Conservation (phyloP, 2,329 filamentous ascomycete species). For the Lachnellula hyalina region DNA sequence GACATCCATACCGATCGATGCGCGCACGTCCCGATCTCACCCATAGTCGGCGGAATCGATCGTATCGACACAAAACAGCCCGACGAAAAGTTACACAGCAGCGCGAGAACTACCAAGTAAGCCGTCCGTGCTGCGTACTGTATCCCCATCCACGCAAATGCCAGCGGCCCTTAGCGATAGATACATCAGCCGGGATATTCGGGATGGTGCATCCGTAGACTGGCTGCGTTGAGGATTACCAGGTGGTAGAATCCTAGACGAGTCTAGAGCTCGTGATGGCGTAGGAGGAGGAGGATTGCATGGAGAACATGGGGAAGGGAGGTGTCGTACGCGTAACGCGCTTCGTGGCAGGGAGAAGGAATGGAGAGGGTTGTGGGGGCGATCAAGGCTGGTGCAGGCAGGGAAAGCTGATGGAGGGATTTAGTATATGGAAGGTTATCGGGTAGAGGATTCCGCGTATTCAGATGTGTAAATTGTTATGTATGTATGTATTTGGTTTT, state of each 20-base stretch:
- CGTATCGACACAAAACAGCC: constrained; percentile 15
- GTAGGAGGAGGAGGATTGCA: constrained; percentile 4
- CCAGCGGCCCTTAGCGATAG: constrained; percentile 10
- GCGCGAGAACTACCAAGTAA: constrained; percentile 8
- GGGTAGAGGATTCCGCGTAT: constrained; percentile 55
- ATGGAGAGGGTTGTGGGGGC: constrained; percentile 32
- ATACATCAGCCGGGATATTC: constrained; percentile 13
- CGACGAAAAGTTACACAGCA: constrained; percentile 19
- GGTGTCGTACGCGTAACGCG: constrained; percentile 38
- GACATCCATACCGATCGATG: background rate
- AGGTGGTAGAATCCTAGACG: constrained; percentile 20
- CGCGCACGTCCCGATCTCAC: background rate
- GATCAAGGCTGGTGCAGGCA: constrained; percentile 49
- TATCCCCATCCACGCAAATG: constrained; percentile 11
- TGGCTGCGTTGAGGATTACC: constrained; percentile 17
- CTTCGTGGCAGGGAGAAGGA: too few species aligned
- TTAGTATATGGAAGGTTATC: constrained; percentile 34
- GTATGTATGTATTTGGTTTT: too few species aligned
- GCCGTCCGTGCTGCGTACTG: constrained; percentile 6
- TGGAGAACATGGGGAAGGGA: constrained; percentile 13
- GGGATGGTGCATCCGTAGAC: constrained; percentile 19
- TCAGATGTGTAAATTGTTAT: too few species aligned
- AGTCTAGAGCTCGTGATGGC: constrained; percentile 4
- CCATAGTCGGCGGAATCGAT: constrained; percentile 8
- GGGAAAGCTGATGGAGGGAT: constrained; percentile 38